A percentile compares a stretch with the other conserved stretches of the same genome.
These are phyloP conservation scores for Colletotrichum sp. DNA, from an alignment of 2,329 filamentous ascomycete species.

Conservation along the genomic window DNA sequence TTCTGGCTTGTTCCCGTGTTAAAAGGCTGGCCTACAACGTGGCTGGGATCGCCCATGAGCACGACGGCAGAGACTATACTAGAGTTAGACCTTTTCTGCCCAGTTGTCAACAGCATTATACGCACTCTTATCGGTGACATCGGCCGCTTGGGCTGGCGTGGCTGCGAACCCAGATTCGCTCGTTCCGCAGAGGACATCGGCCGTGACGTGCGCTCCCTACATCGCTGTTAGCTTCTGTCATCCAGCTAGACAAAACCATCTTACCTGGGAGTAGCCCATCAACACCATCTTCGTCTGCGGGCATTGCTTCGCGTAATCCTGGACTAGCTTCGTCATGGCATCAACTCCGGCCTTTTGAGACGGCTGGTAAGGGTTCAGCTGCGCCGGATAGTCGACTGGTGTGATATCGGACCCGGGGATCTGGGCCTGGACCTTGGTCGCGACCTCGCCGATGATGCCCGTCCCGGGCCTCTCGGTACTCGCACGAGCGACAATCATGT, in stretches of 20 bases:
- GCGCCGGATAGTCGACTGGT: slow-evolving; percentile 44
- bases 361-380: slow-evolving; percentile 33
- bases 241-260: neutral
- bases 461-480: slow-evolving; percentile 37
- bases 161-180: slow-evolving; percentile 29
- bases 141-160: slow-evolving; percentile 26
- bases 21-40: slow-evolving; percentile 38
- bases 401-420: slow-evolving; percentile 37
- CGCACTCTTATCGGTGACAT: slow-evolving; percentile 35
- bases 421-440: slow-evolving; percentile 31
- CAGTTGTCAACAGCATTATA: neutral
- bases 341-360: slow-evolving; percentile 36
- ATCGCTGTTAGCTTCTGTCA: neutral
- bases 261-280: slow-evolving; percentile 46
- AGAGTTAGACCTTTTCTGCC: neutral
- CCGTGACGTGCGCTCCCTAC: slow-evolving; percentile 43
- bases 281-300: slow-evolving; percentile 43
- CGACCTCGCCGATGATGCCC: slow-evolving; percentile 38
- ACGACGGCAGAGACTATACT: slow-evolving; percentile 42
- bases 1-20: slow-evolving; percentile 38
- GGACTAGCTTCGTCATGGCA: slow-evolving; percentile 34
- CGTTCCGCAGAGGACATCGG: slow-evolving; percentile 43
- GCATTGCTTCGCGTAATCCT: slow-evolving; percentile 37
- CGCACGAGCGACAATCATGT: slow-evolving; percentile 45
- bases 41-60: slow-evolving; percentile 47